phyloP scores from a whole-genome alignment of 2,329 filamentous ascomycete species.

The Dendryphion nanum region DNA sequence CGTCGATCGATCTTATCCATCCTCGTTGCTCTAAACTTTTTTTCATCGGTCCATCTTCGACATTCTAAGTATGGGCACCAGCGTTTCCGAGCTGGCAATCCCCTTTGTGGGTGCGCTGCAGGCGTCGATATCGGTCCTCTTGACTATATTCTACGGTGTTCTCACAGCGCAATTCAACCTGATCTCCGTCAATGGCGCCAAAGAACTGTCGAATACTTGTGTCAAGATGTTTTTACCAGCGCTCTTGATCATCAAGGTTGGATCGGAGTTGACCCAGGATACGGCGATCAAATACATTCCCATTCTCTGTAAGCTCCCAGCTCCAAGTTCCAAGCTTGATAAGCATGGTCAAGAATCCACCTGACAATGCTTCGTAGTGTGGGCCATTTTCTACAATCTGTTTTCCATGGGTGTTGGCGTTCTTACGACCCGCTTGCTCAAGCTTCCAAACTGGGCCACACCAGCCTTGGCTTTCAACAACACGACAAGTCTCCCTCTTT shows the following conservation, averaged over 20 bases:
- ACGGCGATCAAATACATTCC: slow-evolving; percentile 51
- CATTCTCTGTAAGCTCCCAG: slow-evolving; percentile 44
- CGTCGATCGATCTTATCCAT: neutral
- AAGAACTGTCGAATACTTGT: slow-evolving; percentile 53
- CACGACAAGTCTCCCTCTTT: slow-evolving; percentile 54
- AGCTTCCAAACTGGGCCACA: slow-evolving; percentile 54
- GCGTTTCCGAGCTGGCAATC: slow-evolving; percentile 30
- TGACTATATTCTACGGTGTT: slow-evolving; percentile 55
- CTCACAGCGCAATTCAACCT: slow-evolving; percentile 51
- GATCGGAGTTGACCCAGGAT: slow-evolving; percentile 49
- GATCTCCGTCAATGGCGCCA: slow-evolving; percentile 48
- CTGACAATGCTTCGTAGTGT: slow-evolving; percentile 36
- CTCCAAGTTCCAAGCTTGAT: neutral
- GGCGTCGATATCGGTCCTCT: slow-evolving; percentile 53
- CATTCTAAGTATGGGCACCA: slow-evolving; percentile 17
- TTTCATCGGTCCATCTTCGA: neutral
- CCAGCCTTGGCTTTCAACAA: slow-evolving; percentile 59
- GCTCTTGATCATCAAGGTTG: slow-evolving; percentile 54
- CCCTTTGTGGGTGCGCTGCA: slow-evolving; percentile 55
- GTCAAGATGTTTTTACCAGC: slow-evolving; percentile 56
- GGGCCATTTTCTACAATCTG: slow-evolving; percentile 52
- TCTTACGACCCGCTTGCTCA: slow-evolving; percentile 45
- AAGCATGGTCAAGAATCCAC: neutral
- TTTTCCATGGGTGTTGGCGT: slow-evolving; percentile 50
- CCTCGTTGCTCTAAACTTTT: neutral